phyloP scores from a whole-genome alignment of 2,329 filamentous ascomycete genomes.

The Talaromyces rugulosus region DNA sequence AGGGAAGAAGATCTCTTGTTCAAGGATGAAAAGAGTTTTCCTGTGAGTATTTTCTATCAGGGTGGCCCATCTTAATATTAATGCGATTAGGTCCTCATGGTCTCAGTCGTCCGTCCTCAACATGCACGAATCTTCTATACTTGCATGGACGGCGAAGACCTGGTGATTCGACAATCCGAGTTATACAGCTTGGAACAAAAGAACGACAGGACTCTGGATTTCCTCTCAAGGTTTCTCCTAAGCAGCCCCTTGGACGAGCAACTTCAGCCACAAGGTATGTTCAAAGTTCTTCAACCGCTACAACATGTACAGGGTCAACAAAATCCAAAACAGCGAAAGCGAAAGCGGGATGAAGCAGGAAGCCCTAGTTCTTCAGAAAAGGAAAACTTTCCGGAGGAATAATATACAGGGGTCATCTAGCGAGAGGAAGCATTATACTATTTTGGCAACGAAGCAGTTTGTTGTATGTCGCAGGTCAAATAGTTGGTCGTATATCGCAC shows the following conservation, averaged over 20 bases:
- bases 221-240: not conserved
- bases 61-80: not conserved
- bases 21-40: constrained; percentile 5
- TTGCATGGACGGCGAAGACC: constrained; percentile 3
- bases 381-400: too few species aligned
- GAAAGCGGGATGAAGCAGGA: too few species aligned
- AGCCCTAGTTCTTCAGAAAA: too few species aligned
- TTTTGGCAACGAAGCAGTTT: too few species aligned
- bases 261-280: too few species aligned
- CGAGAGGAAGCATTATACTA: too few species aligned
- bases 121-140: constrained; percentile 4
- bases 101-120: constrained; percentile 1
- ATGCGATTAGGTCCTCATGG: constrained; percentile 5
- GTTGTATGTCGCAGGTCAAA: too few species aligned
- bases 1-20: not conserved
- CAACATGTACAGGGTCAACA: too few species aligned
- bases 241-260: not conserved
- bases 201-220: not conserved
- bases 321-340: too few species aligned
- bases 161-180: constrained; percentile 7
- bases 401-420: too few species aligned
- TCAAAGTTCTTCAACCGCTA: too few species aligned
- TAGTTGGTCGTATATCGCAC: too few species aligned
- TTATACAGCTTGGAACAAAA: not conserved
- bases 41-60: constrained; percentile 1